Evolutionary conservation across 2,329 filamentous ascomycete species (phyloP), one percentile per base, ranked within the genome.

Genomic region (Colletotrichum costaricense): DNA sequence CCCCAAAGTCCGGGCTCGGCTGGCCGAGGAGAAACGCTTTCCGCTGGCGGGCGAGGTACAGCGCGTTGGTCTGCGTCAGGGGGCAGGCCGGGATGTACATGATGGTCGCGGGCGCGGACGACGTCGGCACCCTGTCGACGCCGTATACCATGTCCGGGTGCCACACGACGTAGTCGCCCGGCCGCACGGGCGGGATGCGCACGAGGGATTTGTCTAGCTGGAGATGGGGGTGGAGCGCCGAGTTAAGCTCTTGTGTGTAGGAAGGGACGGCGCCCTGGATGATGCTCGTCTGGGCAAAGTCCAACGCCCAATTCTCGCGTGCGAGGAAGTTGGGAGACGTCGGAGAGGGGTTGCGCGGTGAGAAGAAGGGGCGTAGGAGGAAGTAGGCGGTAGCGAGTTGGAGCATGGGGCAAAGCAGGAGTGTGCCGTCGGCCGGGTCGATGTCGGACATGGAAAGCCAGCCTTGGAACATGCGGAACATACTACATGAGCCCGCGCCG

Each of bases 151-250:
- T 85, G 79, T 93, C 91, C 77, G 91, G 93, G 79, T 94, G 93
- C 92, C 92, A 95, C 42, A 90, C 88, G 2, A 95, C 92, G 77
- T 92, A 95, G 81, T 96, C 94, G 4, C 94, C 94, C 0, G 93
- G 93, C 35, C 87, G 84, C 12, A 95, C 91, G 19, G 85, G 82
- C 0, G 93, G 94, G 5, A 95, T 85, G 69, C 92, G 89, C 0
- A 95, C 88, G 90, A 96, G 94, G 0, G 90, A 92, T 52, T 85
- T 83, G 22, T 88, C 84, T 8, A 95, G 87, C 52, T 92, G 86
- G 9, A 96, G 86, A 78, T 95, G 93, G 2, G 94, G 94, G 77
- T 95, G 93, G 1, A 93, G 86, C n/a, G 87, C 81, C 1, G 89
- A 84, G 42, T 88, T 91, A 65, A 94, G 88, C 79, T 95, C 93